Evolutionary conservation across 306 rosid genomes (phyloP), one percentile per base, ranked within the genome.

Genomic region (Datisca glomerata): DNA sequence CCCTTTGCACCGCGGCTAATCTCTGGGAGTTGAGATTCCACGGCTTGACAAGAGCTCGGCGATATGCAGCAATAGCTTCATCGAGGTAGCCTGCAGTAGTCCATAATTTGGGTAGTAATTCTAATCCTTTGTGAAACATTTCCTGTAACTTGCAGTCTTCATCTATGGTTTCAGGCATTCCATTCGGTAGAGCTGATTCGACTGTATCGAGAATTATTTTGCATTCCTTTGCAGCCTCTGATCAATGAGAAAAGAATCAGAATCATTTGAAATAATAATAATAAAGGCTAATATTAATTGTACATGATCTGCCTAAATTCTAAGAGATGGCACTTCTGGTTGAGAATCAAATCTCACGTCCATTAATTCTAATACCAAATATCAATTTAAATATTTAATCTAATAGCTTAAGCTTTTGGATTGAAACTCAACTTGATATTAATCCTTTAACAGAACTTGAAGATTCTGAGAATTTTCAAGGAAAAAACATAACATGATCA

Each of bases 141-240:
- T 84, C 98, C 53, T 68, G 81, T 74, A 89, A 73, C 68, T 89
- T 89, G 66, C 91, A 80, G 55, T 77, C 86, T 51, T 75, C 81
- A 12, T 78, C 75, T 33, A 70, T 55, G 41, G 65, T 66, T 44
- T 60, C 84, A 0, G 75, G 65, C 75, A 80, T 72, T 70, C 98
- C 98, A 43, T 65, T 49, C 21, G 98, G 81, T 46, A 89, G 49
- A 23, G 95, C 91, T 47, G 77, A 75, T 41, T 84, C 91, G 25
- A 89, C 75, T 12, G 74, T 70, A 47, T 89, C 98, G 35, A 89
- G 70, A 59, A 89, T 72, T 55, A 68, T 57, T 62, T 77, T 80
- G 77, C 98, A 84, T 41, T 74, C 79, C 54, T 64, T 78, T 44
- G 95, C 95, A 64, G 91, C 80, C 61, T 84, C 95, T 89, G 77